Evolutionary conservation across 257 asterid genomes (phyloP), one percentile per base, ranked within the genome.

Genomic region (Nicotiana sylvestris): DNA sequence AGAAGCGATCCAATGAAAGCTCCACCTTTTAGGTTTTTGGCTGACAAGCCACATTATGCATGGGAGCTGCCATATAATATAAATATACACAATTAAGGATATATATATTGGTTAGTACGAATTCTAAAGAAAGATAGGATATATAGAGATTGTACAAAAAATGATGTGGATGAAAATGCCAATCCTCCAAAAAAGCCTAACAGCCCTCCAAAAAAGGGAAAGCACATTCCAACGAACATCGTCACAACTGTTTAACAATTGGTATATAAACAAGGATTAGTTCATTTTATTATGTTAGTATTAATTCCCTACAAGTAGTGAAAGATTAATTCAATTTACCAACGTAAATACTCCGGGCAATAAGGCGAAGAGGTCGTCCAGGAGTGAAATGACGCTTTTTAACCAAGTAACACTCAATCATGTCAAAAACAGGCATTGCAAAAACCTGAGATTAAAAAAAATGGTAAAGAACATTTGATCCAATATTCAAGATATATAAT

Each of bases 381-480:
- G 93, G 91, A 68, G 83, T 68, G 85, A 21, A 85, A 8, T 77
- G n/a, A 39, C 77, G 66, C 72, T 80, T 87, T 8, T 62, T 67
- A 32, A 90, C 85, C 11, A 82, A 80, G 15, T 68, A 12, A 16
- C 65, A 66, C 74, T 90, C 93, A 25, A 90, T 84, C 83, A 74
- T 85, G 85, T 90, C 91, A 46, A 90, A 90, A 66, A 90, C 88
- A 2, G 91, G 90, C 93, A 90, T 90, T 1, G 90, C 91, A 76
- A 87, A 89, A 15, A 89, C 92, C 92, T 89, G 32, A 33, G 9
- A 66, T 25, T 32, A 29, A 39, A 1, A 25, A 64, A 10, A 3
- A 55, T 27, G 58, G 4, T 12, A 11, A 3, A 58, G 1, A 57
- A 46, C 16, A 51, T 39, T 6, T 39, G 9, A 37, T 37, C 8